Conservation (phyloP, 176 grass and related monocot genomes). For the Leersia perrieri region DNA sequence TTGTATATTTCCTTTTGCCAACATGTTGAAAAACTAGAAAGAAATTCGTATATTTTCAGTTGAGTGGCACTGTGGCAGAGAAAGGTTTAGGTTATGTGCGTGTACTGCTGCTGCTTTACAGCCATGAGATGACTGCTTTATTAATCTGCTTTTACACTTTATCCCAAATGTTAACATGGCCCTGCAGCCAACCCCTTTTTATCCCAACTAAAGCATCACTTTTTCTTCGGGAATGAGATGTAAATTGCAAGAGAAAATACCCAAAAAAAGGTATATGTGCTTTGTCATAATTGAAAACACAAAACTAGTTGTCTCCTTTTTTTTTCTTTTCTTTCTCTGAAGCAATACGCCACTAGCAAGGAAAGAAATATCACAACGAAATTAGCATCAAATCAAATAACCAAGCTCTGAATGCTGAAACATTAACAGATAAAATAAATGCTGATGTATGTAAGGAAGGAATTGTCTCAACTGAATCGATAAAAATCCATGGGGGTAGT, state of each 20-base stretch:
- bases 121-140: constrained; percentile 8
- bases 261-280: neutral
- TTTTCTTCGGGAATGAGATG: constrained; percentile 11
- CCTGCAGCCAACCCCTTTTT: neutral
- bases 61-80: too few species aligned
- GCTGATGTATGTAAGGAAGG: neutral
- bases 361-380: neutral
- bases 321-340: neutral
- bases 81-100: neutral
- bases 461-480: constrained; percentile 24
- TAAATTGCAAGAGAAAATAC: neutral
- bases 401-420: neutral
- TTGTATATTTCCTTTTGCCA: neutral
- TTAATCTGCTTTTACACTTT: constrained; percentile 14
- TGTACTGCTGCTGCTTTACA: constrained; percentile 31
- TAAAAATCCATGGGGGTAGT: neutral
- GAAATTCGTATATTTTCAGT: neutral
- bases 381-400: neutral
- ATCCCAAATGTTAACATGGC: neutral
- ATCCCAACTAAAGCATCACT: neutral
- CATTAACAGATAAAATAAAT: neutral
- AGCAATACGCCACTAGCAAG: neutral
- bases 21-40: neutral
- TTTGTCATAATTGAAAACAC: neutral
- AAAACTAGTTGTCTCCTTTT: neutral